A percentile compares a stretch with the other conserved stretches of the same genome.
These are phyloP conservation scores for Zanthoxylum bungeanum DNA, from an alignment of 345 rosid species.

Conservation along the genomic window DNA sequence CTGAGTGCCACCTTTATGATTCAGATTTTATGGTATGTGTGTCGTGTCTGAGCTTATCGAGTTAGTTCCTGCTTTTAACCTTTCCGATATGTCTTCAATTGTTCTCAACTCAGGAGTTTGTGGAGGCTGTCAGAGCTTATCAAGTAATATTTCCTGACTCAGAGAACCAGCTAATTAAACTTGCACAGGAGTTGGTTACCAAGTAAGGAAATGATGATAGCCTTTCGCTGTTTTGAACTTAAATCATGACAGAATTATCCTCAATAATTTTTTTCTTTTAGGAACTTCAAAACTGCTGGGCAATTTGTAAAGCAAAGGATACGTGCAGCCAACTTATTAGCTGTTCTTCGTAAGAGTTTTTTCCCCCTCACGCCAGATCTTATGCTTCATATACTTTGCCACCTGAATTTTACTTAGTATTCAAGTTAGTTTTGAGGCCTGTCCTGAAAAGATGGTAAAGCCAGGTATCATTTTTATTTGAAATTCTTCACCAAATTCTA, in stretches of 20 bases:
- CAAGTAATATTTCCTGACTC: constrained; percentile 94
- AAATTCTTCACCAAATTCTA: constrained; percentile 24
- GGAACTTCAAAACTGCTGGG: constrained; percentile 72
- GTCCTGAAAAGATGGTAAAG: not conserved
- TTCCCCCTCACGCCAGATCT: constrained; percentile 15
- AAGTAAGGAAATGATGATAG: constrained; percentile 37
- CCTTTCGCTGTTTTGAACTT: not conserved
- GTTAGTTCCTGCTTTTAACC: not conserved
- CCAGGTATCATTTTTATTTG: not conserved
- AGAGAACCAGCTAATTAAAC: constrained; percentile 70
- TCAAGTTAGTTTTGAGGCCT: not conserved
- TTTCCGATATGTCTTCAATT: constrained; percentile 1
- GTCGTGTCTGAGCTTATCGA: not conserved
- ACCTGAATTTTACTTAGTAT: not conserved
- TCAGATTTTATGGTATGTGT: constrained; percentile 12
- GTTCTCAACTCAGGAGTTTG: constrained; percentile 65
- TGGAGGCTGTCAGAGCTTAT: constrained; percentile 88
- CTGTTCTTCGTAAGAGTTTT: constrained; percentile 58
- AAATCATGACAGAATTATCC: not conserved
- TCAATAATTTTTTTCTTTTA: constrained; percentile 25
- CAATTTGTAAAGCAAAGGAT: constrained; percentile 51
- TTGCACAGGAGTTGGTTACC: constrained; percentile 63
- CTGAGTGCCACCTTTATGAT: constrained; percentile 10
- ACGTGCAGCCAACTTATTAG: constrained; percentile 55
- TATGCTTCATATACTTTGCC: not conserved